phyloP scores from a whole-genome alignment of 2,329 filamentous ascomycete species.

The Cladophialophora immunda region DNA sequence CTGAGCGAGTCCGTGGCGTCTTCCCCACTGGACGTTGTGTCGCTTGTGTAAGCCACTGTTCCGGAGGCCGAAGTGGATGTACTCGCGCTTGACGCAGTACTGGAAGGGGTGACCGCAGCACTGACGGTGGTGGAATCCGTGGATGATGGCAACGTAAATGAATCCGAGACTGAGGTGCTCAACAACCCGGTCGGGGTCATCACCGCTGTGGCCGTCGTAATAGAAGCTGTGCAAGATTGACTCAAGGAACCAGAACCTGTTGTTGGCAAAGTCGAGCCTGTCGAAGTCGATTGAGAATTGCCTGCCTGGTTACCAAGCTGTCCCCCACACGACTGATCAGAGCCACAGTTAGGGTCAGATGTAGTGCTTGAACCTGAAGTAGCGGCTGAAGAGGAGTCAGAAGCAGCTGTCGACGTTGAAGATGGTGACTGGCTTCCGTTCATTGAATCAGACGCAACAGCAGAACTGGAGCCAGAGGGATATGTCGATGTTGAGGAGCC shows the following conservation, averaged over 20 bases:
- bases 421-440: constrained; percentile 7
- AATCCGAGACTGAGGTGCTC: not conserved
- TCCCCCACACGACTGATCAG: not conserved
- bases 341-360: not conserved
- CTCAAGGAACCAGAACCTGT: not conserved
- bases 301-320: not conserved
- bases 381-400: not conserved
- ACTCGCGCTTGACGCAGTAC: not conserved
- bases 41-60: not conserved
- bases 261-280: not conserved
- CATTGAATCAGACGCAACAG: not conserved
- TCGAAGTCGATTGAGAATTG: not conserved
- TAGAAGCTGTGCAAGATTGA: not conserved
- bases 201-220: not conserved
- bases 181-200: not conserved
- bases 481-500: constrained; percentile 3
- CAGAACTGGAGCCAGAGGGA: not conserved
- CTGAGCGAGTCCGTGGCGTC: not conserved
- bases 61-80: not conserved
- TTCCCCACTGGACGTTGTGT: not conserved
- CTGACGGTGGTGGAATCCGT: not conserved
- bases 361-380: not conserved
- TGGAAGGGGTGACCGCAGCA: not conserved
- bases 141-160: not conserved
- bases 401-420: not conserved